A percentile compares a stretch with the other conserved stretches of the same genome.
phyloP scores from a whole-genome alignment of 176 grass and related monocot species.

The Avena sativa region DNA sequence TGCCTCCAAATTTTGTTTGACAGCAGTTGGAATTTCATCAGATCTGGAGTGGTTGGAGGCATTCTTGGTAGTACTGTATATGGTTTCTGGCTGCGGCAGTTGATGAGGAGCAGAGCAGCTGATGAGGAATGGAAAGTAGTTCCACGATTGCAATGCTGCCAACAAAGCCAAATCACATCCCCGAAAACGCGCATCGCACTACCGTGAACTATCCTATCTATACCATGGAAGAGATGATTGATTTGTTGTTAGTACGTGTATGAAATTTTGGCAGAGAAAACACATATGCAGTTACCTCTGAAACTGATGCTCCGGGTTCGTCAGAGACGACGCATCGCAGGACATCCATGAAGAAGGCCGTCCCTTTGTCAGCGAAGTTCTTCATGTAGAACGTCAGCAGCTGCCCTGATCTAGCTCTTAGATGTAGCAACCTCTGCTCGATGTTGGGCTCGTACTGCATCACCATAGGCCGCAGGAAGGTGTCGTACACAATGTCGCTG shows the following conservation, averaged over 20 bases:
- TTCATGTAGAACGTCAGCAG: constrained; percentile 67
- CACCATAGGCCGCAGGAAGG: constrained; percentile 68
- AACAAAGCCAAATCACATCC: neutral
- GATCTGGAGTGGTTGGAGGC: constrained; percentile 10
- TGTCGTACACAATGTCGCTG: constrained; percentile 70
- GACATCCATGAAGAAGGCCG: constrained; percentile 58
- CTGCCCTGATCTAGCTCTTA: constrained; percentile 64
- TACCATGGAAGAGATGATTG: neutral
- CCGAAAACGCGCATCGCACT: neutral
- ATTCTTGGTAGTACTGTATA: neutral
- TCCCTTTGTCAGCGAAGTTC: constrained; percentile 77
- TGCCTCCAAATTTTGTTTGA: neutral
- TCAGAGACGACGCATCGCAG: constrained; percentile 57
- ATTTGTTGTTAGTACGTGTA: neutral
- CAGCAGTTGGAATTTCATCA: neutral
- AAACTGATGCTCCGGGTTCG: constrained; percentile 19
- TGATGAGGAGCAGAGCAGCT: neutral
- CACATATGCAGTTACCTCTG: constrained; percentile 31
- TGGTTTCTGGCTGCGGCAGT: neutral
- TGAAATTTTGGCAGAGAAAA: neutral
- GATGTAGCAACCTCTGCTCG: constrained; percentile 59
- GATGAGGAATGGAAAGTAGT: constrained; percentile 12
- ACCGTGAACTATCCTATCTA: neutral
- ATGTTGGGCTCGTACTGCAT: constrained; percentile 84
- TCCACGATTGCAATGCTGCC: neutral